Evolutionary conservation across 495 filamentous ascomycete genomes (phyloP), one percentile per base, ranked within the genome.

Genomic region (Aspergillus steynii): DNA sequence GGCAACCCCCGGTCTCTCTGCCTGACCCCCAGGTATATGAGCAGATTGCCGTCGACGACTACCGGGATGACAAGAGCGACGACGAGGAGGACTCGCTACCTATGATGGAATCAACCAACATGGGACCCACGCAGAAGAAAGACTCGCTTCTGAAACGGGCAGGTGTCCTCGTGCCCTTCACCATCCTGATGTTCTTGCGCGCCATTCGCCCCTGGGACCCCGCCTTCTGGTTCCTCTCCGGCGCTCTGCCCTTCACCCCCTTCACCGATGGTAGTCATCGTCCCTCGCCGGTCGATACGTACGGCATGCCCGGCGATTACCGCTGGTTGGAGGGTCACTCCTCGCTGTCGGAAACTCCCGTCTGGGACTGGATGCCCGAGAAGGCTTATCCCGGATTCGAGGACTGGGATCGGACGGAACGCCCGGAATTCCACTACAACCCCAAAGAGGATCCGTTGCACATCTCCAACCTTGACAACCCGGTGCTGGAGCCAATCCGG

Each of bases 391-490:
- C 63, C 2, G 75, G 75, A 0, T 77, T 77, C 42, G 65, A 64
- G n/a, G 75, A 77, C 56, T 77, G 72, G 72, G 55, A 70, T n/a
- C 31, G 53, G 4, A 29, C 63, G 28, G 61, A 68, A 29, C 53
- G 56, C 6, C 31, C 56, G 20, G 62, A 58, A 4, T 31, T 68
- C 1, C 74, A 80, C 61, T 83, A 83, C 60, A 68, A 70, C 31
- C 68, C 76, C 8, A 61, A 65, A 0, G 61, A 61, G 14, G 78
- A 80, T 50, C 80, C 80, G 1, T 58, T 83, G 51, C 76, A 77
- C 49, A 71, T 82, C 27, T 79, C 78, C 20, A 83, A 83, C 55
- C 65, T 81, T 8, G 56, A 81, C 8, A 60, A 76, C 15, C 69
- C 72, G 1, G 60, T 83, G 0, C 61, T 82, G 2, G 67, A 75